These are phyloP conservation scores for Cryptococcus sp. DNA, from an alignment of 1,284 basidiomycete species.

Conservation along the genomic window DNA sequence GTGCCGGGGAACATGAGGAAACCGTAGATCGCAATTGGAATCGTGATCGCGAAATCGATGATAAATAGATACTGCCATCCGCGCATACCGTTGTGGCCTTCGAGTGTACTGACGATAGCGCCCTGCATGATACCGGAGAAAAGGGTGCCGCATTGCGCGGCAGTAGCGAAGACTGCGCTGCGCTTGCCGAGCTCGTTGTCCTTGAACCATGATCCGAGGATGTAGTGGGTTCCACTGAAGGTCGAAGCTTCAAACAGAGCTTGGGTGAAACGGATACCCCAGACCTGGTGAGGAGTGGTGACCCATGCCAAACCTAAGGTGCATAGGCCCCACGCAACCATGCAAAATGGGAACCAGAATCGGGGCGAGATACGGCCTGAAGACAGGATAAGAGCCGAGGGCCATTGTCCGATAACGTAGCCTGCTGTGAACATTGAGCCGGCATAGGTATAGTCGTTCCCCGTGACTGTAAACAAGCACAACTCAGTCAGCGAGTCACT, in stretches of 20 bases:
- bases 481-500: neutral
- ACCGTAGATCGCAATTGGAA: slow-evolving; percentile 45
- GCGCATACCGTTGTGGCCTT: slow-evolving; percentile 26
- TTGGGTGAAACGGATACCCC: slow-evolving; percentile 38
- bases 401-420: slow-evolving; percentile 42
- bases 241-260: slow-evolving; percentile 42
- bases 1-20: slow-evolving; percentile 48
- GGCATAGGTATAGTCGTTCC: slow-evolving; percentile 37
- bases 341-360: slow-evolving; percentile 46
- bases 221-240: slow-evolving; percentile 41
- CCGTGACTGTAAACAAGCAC: slow-evolving; percentile 16
- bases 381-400: slow-evolving; percentile 38
- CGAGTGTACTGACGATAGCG: slow-evolving; percentile 35
- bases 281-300: slow-evolving; percentile 34
- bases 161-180: slow-evolving; percentile 42
- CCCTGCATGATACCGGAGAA: slow-evolving; percentile 50
- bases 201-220: slow-evolving; percentile 50
- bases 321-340: slow-evolving; percentile 36
- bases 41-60: slow-evolving; percentile 41
- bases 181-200: slow-evolving; percentile 45
- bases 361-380: slow-evolving; percentile 39
- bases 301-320: slow-evolving; percentile 33
- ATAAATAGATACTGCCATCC: slow-evolving; percentile 48
- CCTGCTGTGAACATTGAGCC: slow-evolving; percentile 40
- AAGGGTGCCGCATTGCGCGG: slow-evolving; percentile 42